Evolutionary conservation across 2,329 filamentous ascomycete genomes (phyloP).

Genomic region (Colletotrichum horii): DNA sequence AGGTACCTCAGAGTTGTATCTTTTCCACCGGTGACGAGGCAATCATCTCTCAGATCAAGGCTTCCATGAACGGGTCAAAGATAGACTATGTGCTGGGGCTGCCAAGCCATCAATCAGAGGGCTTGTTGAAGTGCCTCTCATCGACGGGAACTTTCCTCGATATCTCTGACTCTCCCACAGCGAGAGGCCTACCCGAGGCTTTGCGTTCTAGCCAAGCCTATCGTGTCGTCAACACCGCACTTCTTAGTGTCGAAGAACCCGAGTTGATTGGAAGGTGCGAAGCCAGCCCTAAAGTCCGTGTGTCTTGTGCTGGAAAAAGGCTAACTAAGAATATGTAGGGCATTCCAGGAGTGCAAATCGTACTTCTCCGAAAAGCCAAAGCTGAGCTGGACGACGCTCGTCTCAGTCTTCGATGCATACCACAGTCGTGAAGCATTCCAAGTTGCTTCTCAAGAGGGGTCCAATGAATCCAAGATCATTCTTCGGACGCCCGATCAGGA

Average conservation of each 20-base stretch:
- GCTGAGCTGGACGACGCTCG: not conserved
- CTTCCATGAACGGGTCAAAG: not conserved
- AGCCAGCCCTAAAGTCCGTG: not conserved
- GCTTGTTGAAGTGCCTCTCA: not conserved
- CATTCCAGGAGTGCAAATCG: not conserved
- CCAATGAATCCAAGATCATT: not conserved
- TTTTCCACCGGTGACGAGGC: not conserved
- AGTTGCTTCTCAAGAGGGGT: not conserved
- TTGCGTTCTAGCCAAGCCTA: not conserved
- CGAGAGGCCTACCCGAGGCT: not conserved
- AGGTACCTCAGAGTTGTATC: not conserved
- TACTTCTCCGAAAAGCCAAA: not conserved
- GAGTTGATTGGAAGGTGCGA: not conserved
- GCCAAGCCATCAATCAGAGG: not conserved
- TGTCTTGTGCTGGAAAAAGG: not conserved
- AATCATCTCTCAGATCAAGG: not conserved
- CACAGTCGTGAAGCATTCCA: not conserved
- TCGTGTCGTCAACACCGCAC: not conserved
- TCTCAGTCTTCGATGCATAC: not conserved
- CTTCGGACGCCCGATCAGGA: not conserved
- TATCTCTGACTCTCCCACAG: not conserved
- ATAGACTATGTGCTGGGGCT: not conserved
- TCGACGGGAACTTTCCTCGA: not conserved
- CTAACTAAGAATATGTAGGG: not conserved
- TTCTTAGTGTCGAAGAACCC: not conserved